Base-by-base conservation (phyloP, 208 protist species). In the Leishmania major region DNA sequence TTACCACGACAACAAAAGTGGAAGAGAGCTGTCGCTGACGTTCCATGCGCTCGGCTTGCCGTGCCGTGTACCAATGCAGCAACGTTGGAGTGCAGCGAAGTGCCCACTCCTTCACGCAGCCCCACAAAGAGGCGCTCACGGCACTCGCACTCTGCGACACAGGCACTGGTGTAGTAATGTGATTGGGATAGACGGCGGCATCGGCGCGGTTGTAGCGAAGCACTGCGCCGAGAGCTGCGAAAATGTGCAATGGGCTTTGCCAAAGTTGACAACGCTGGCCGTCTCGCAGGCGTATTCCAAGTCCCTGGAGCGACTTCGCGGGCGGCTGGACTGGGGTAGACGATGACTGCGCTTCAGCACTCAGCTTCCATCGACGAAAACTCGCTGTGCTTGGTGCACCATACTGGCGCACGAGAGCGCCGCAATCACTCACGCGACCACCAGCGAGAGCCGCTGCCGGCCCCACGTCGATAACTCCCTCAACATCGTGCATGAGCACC, bases 401-500 rank as follows among this genome's bases (percentile, higher is more conserved):
- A 31, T 67, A 78, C 75, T 67, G 31, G 19, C 37, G 55, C 35
- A 51, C 53, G 2, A 78, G 57, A 37, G 57, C 28, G 19, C 37
- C 40, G 57, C 75, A 66, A 47, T 78, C 75, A 40, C 49, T 55
- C 28, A 62, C 47, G 0, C 10, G 8, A 31, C 6, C 72, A 47
- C 51, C 45, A n/a, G 7, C 19, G 35, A 31, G 45, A 43, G 25
- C 55, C 3, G 53, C 15, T 49, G n/a, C 11, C 19, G 53, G 37
- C 25, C 25, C 13, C 64, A 40, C 77, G 31, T 86, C 81, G 3
- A 97, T 43, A 15, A 90, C 75, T 6, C 94, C 94, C 51, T 86
- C 80, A 28, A 90, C 78, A 37, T 92, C 92, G 60, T 94, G 85
- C 25, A 49, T 74, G n/a, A 96, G 67, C 45, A 92, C 67, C 59